phyloP scores from a whole-genome alignment of 371 early-diverging fungal genomes.

The Circinella minor region DNA sequence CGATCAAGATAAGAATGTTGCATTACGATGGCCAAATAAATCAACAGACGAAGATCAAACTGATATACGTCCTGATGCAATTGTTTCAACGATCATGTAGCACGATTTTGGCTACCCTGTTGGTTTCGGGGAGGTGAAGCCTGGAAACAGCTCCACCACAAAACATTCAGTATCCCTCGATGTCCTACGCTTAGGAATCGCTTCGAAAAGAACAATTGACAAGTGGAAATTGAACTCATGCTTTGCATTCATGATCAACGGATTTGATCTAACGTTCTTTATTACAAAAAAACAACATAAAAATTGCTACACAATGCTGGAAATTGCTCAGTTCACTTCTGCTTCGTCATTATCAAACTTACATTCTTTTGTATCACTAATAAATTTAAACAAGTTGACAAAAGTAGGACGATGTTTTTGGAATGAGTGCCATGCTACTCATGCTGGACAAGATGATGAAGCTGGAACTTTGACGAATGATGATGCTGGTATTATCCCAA shows the following conservation, averaged over 20 bases:
- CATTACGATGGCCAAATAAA: too few species aligned
- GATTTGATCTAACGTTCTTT: slow-evolving; percentile 15
- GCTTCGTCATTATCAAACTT: slow-evolving; percentile 5
- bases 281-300: slow-evolving; percentile 13
- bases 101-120: slow-evolving; percentile 27
- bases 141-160: slow-evolving; percentile 24
- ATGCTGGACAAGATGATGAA: slow-evolving; percentile 10
- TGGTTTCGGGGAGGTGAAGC: slow-evolving; percentile 36
- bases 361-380: slow-evolving; percentile 5
- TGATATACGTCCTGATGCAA: too few species aligned
- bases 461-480: too few species aligned
- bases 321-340: slow-evolving; percentile 5
- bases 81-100: slow-evolving; percentile 10
- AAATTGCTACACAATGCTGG: slow-evolving; percentile 8
- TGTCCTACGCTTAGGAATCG: slow-evolving; percentile 24
- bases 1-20: too few species aligned
- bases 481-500: too few species aligned
- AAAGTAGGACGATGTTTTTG: not conserved
- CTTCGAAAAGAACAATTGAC: slow-evolving; percentile 6
- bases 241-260: slow-evolving; percentile 16
- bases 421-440: slow-evolving; percentile 9
- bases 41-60: too few species aligned
- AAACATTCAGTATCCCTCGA: slow-evolving; percentile 32
- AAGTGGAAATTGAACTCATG: slow-evolving; percentile 15
- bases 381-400: slow-evolving; percentile 3